These are phyloP conservation scores for Candida palmyrensis DNA, from an alignment of 805 yeast genomes.

Conservation along the genomic window DNA sequence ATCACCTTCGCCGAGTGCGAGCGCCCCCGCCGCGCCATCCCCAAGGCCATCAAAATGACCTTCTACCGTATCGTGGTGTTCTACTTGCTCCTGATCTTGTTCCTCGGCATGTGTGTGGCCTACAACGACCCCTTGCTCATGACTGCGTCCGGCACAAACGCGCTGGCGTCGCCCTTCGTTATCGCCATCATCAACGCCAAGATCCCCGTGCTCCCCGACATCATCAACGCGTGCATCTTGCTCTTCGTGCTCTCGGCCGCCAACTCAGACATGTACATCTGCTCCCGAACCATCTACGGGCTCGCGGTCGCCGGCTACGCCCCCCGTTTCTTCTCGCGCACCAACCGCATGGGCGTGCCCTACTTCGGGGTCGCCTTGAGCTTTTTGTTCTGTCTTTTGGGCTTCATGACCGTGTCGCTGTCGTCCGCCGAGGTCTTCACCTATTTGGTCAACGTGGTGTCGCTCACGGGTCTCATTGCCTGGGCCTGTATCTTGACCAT, in stretches of 20 bases:
- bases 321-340: conserved; percentile 59
- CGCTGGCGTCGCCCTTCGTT: conserved; percentile 80
- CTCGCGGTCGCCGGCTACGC: conserved; percentile 71
- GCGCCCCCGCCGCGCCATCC: conserved; percentile 60
- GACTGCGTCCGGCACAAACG: conserved; percentile 48
- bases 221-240: conserved; percentile 74
- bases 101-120: conserved; percentile 67
- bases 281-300: conserved; percentile 70
- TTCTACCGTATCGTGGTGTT: conserved; percentile 65
- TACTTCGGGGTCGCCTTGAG: conserved; percentile 49
- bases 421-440: conserved; percentile 53
- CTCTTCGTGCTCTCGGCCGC: conserved; percentile 78
- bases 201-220: conserved; percentile 63
- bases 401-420: conserved; percentile 63
- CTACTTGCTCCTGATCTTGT: conserved; percentile 55
- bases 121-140: conserved; percentile 48
- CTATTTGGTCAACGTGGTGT: conserved; percentile 71
- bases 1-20: conserved; percentile 71
- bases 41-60: conserved; percentile 65
- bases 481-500: conserved; percentile 71
- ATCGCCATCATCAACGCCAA: conserved; percentile 69
- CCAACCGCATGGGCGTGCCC: conserved; percentile 67
- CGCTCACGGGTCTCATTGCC: conserved; percentile 69
- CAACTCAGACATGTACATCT: conserved; percentile 73
- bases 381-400: conserved; percentile 54